A percentile compares a stretch with the other conserved stretches of the same genome.
phyloP scores from a whole-genome alignment of 306 rosid species.

The Dryas alaskensis region DNA sequence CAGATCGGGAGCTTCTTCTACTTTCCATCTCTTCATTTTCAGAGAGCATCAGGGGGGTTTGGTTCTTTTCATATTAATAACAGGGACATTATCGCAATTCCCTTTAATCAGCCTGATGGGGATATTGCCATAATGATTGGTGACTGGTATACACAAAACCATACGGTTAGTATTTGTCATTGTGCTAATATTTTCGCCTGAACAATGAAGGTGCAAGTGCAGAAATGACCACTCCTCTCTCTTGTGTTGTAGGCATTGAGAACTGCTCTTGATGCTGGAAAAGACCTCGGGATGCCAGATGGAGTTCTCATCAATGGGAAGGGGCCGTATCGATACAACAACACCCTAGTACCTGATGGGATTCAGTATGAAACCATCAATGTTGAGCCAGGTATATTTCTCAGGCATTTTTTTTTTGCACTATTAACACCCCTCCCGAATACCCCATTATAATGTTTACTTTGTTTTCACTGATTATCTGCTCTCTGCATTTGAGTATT shows the following conservation, averaged over 20 bases:
- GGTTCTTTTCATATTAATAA: slow-evolving; percentile 71
- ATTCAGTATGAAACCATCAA: slow-evolving; percentile 49
- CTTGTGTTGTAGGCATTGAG: slow-evolving; percentile 51
- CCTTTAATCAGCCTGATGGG: slow-evolving; percentile 67
- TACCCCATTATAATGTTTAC: neutral
- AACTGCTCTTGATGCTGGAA: slow-evolving; percentile 59
- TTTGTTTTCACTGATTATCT: neutral
- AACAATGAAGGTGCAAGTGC: slow-evolving; percentile 2
- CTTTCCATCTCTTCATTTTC: slow-evolving; percentile 72
- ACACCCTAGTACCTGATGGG: slow-evolving; percentile 67
- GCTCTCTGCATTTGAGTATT: neutral
- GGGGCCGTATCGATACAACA: slow-evolving; percentile 83
- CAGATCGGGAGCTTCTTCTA: slow-evolving; percentile 94
- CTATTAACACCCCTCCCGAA: neutral
- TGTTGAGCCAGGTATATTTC: slow-evolving; percentile 68
- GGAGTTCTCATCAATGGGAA: slow-evolving; percentile 95
- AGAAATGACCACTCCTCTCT: neutral
- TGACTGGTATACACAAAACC: slow-evolving; percentile 72
- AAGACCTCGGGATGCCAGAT: slow-evolving; percentile 75
- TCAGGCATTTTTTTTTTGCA: neutral
- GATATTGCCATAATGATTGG: slow-evolving; percentile 71
- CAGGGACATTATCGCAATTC: slow-evolving; percentile 51
- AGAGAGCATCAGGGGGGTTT: slow-evolving; percentile 90
- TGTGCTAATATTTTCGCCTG: slow-evolving; percentile 4
- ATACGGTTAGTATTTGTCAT: slow-evolving; percentile 49